These are phyloP conservation scores for Pisolithus tinctorius DNA, from an alignment of 768 basidiomycete genomes.

Conservation along the genomic window DNA sequence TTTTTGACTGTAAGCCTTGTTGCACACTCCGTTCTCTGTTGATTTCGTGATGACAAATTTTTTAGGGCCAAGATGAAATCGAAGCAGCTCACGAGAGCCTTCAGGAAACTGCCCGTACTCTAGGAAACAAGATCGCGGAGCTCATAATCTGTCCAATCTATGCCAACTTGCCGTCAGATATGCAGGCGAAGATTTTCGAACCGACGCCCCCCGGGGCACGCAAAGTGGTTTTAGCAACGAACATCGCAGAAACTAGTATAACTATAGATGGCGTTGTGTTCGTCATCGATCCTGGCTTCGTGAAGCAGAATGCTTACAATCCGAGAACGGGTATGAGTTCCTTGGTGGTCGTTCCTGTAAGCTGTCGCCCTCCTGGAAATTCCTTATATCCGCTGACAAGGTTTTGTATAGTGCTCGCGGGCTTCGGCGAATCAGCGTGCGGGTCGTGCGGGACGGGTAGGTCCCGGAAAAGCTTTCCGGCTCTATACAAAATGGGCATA, in stretches of 20 bases:
- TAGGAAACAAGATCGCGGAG: conserved; percentile 94
- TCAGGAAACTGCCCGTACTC: conserved; percentile 87
- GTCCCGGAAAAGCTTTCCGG: conserved; percentile 97
- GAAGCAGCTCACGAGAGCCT: conserved; percentile 96
- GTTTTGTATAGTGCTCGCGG: conserved; percentile 68
- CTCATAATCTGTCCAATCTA: conserved; percentile 97
- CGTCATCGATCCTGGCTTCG: conserved; percentile 98
- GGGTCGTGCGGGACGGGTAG: conserved; percentile 95
- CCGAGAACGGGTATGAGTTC: conserved; percentile 98
- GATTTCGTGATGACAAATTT: neutral
- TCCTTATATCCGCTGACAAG: neutral
- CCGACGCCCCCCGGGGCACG: conserved; percentile 94
- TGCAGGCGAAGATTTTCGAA: conserved; percentile 99
- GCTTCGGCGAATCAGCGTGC: conserved; percentile 97
- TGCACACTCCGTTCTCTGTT: neutral
- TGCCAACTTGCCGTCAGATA: conserved; percentile 97
- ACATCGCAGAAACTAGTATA: conserved; percentile 99
- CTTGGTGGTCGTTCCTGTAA: conserved; percentile 87
- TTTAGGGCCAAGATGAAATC: conserved; percentile 93
- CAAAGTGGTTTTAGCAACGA: conserved; percentile 97
- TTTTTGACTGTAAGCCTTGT: conserved; percentile 75
- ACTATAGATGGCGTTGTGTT: conserved; percentile 99
- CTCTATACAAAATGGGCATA: conserved; percentile 99
- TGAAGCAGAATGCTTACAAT: conserved; percentile 99
- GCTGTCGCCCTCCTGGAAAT: conserved; percentile 22